These are phyloP conservation scores for Fusarium nurragi DNA, from an alignment of 2,329 filamentous ascomycete genomes.

Conservation along the genomic window DNA sequence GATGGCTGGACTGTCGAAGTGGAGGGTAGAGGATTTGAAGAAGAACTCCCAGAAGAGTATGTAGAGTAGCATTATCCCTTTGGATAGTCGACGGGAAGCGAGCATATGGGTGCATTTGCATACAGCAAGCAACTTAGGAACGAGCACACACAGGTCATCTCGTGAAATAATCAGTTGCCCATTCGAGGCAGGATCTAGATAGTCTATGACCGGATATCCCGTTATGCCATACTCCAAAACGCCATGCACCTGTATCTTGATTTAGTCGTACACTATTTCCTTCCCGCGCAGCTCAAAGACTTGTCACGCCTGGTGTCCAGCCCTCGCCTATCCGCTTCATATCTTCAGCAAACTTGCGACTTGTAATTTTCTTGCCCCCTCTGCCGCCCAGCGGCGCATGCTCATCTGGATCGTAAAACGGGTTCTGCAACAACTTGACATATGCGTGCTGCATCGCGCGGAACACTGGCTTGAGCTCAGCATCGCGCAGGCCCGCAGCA, in stretches of 20 bases:
- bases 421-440: slow-evolving; percentile 87
- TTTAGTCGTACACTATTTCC: slow-evolving; percentile 21
- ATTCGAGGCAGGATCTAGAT: slow-evolving; percentile 29
- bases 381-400: slow-evolving; percentile 68
- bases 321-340: slow-evolving; percentile 85
- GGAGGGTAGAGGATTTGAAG: slow-evolving; percentile 50
- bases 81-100: background rate
- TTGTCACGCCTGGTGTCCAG: slow-evolving; percentile 80
- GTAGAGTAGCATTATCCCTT: slow-evolving; percentile 5
- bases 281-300: slow-evolving; percentile 59
- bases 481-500: slow-evolving; percentile 77
- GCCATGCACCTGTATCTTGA: slow-evolving; percentile 40
- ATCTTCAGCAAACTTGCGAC: slow-evolving; percentile 81
- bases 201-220: slow-evolving; percentile 40
- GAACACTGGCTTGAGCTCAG: slow-evolving; percentile 92
- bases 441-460: slow-evolving; percentile 93
- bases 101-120: background rate
- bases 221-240: slow-evolving; percentile 43
- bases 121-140: background rate
- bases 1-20: slow-evolving; percentile 53
- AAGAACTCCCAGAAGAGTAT: slow-evolving; percentile 32
- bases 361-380: slow-evolving; percentile 78
- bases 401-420: slow-evolving; percentile 92
- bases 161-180: slow-evolving; percentile 27
- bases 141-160: slow-evolving; percentile 7